Conservation (phyloP, 202 grass and related monocot species). For the Saccharum hybrid region DNA sequence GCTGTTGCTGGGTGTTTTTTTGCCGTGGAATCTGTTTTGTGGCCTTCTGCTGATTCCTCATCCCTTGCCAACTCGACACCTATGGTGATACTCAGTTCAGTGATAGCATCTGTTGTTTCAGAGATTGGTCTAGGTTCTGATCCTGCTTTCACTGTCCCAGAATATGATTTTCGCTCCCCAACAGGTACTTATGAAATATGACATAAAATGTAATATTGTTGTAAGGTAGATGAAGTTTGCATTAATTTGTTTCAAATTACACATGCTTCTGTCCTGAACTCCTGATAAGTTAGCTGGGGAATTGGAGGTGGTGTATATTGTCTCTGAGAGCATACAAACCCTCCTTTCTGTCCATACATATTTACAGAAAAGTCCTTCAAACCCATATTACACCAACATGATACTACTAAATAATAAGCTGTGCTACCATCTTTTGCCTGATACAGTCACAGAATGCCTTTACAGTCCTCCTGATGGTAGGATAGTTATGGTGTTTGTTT, state of each 20-base stretch:
- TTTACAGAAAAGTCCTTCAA: not conserved
- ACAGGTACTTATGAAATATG: constrained; percentile 53
- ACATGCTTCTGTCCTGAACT: not conserved
- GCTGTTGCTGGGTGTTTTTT: constrained; percentile 97
- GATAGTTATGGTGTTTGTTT: constrained; percentile 36
- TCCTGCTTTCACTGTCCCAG: constrained; percentile 86
- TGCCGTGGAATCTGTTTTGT: constrained; percentile 94
- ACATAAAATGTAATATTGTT: not conserved
- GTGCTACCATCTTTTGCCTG: constrained; percentile 3
- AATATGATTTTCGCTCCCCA: constrained; percentile 94
- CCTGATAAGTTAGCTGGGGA: not conserved
- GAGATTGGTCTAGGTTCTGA: constrained; percentile 87
- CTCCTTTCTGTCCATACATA: not conserved
- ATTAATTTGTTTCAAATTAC: constrained; percentile 20
- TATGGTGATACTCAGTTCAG: constrained; percentile 97
- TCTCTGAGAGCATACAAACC: not conserved
- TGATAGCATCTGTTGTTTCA: constrained; percentile 94
- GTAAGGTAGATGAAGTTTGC: not conserved
- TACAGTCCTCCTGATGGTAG: constrained; percentile 39
- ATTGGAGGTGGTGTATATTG: not conserved
- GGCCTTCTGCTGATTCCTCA: constrained; percentile 70
- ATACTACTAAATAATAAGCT: constrained; percentile 18
- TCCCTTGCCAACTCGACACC: constrained; percentile 85
- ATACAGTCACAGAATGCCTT: constrained; percentile 27
- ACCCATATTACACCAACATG: not conserved